Evolutionary conservation across 2,329 filamentous ascomycete genomes (phyloP).

Genomic region (Alternaria arbusti): DNA sequence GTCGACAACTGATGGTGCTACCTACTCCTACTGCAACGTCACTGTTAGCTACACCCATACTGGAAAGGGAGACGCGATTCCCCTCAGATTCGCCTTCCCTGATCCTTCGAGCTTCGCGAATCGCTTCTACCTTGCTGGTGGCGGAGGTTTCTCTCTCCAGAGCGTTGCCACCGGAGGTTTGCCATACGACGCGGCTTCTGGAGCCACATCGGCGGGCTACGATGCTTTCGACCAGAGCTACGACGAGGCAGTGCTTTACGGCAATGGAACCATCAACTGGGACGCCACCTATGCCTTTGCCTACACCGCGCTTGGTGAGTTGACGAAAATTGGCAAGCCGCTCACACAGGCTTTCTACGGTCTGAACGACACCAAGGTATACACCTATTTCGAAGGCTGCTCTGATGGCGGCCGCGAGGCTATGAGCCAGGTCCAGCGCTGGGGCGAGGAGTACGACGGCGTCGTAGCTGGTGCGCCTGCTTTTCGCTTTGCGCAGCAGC

Average conservation of each 20-base stretch:
- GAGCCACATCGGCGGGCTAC: slow-evolving; percentile 60
- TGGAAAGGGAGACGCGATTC: slow-evolving; percentile 34
- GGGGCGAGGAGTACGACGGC: slow-evolving; percentile 57
- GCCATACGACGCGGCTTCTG: slow-evolving; percentile 56
- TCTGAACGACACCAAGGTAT: slow-evolving; percentile 35
- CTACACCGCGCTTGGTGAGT: slow-evolving; percentile 60
- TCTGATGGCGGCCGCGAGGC: slow-evolving; percentile 61
- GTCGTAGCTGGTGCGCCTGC: slow-evolving; percentile 56
- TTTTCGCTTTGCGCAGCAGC: slow-evolving; percentile 55
- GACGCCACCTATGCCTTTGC: slow-evolving; percentile 58
- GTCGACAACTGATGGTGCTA: background rate
- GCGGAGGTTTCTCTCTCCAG: slow-evolving; percentile 49
- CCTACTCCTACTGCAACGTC: slow-evolving; percentile 54
- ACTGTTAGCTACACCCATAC: slow-evolving; percentile 56
- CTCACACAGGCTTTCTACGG: slow-evolving; percentile 52
- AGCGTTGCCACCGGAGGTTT: slow-evolving; percentile 51
- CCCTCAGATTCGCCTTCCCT: slow-evolving; percentile 52
- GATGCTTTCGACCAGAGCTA: slow-evolving; percentile 53
- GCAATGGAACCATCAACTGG: slow-evolving; percentile 61
- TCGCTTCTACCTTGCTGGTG: slow-evolving; percentile 56
- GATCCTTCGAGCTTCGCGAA: slow-evolving; percentile 53
- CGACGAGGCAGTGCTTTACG: slow-evolving; percentile 39
- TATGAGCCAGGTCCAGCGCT: slow-evolving; percentile 60
- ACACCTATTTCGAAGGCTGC: slow-evolving; percentile 62
- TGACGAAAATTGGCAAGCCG: slow-evolving; percentile 57